Evolutionary conservation across 768 basidiomycete genomes (phyloP), one percentile per base, ranked within the genome.

Genomic region (Termitomyces sp.): DNA sequence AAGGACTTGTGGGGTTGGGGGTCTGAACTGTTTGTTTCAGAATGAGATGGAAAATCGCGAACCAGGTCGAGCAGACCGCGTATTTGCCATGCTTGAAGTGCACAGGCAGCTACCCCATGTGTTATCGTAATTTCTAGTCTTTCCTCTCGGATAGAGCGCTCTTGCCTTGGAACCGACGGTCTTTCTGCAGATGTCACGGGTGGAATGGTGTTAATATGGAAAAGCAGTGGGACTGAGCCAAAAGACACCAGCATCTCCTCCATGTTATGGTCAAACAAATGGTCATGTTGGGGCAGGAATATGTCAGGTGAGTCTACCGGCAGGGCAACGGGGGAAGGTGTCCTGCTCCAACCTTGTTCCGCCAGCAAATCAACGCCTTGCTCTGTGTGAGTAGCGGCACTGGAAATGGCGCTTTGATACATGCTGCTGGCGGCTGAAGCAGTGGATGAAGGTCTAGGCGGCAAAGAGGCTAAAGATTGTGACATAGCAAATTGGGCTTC

Each of bases 341-440:
- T 62, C 14, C 60, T 63, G 30, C 44, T 56, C 40, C 50, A 30
- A 40, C 26, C 41, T 50, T 35, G 40, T 49, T 32, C 24, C 13
- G 5, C 18, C 24, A 5, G 5, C 38, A 22, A 16, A 38, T 48
- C 38, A 26, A 33, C 35, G 22, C 7, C 59, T 53, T 35, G 38
- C 47, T 57, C 51, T 9, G 22, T 53, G 35, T 40, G 53, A 20
- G 57, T 28, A 7, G 62, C 55, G n/a, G 59, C 45, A 35, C 58
- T 61, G 10, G 87, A 87, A 22, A 88, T 62, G 4, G 87, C 87
- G 63, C 90, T 93, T 62, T 88, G 81, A 67, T 92, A 94, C 78
- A 93, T 82, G 71, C 86, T 92, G 63, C 82, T 83, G 5, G 78
- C 70, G 49, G 79, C 71, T 20, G 86, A 84, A 40, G 68, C 71